Conservation (phyloP, 1,284 basidiomycete species). For the Amylostereum areolatum region DNA sequence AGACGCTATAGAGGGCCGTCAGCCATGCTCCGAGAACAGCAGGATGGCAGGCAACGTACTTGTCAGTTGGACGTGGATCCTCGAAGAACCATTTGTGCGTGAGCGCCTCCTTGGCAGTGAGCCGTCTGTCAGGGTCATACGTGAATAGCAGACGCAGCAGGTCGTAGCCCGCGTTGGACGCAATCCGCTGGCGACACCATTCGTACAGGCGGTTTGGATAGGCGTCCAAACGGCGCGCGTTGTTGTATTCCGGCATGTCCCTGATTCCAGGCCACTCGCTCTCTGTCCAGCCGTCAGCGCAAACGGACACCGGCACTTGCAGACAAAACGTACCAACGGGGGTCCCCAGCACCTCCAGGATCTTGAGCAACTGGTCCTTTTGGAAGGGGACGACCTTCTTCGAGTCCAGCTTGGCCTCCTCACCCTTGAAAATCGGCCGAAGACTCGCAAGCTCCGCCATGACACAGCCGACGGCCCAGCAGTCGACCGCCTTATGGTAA, state of each 20-base stretch:
- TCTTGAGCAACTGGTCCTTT: slow-evolving; percentile 89
- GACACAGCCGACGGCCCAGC: slow-evolving; percentile 97
- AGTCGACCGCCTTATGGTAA: slow-evolving; percentile 93
- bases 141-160: slow-evolving; percentile 81
- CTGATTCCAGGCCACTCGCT: slow-evolving; percentile 86
- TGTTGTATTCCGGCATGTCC: slow-evolving; percentile 84
- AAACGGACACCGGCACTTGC: neutral
- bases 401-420: slow-evolving; percentile 93
- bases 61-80: slow-evolving; percentile 67
- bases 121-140: slow-evolving; percentile 85
- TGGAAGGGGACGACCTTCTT: slow-evolving; percentile 95
- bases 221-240: slow-evolving; percentile 77
- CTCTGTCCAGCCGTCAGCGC: slow-evolving; percentile 35
- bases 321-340: slow-evolving; percentile 56
- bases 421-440: slow-evolving; percentile 97
- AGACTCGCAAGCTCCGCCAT: slow-evolving; percentile 92
- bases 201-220: slow-evolving; percentile 62
- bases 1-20: slow-evolving; percentile 40
- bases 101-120: slow-evolving; percentile 80
- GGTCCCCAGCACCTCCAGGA: slow-evolving; percentile 91
- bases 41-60: slow-evolving; percentile 39
- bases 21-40: slow-evolving; percentile 2
- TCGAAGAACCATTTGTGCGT: slow-evolving; percentile 79
- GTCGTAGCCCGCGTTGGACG: slow-evolving; percentile 66
- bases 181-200: slow-evolving; percentile 74